phyloP scores from a whole-genome alignment of 2,329 filamentous ascomycete genomes.

The Rosellinia necatrix region DNA sequence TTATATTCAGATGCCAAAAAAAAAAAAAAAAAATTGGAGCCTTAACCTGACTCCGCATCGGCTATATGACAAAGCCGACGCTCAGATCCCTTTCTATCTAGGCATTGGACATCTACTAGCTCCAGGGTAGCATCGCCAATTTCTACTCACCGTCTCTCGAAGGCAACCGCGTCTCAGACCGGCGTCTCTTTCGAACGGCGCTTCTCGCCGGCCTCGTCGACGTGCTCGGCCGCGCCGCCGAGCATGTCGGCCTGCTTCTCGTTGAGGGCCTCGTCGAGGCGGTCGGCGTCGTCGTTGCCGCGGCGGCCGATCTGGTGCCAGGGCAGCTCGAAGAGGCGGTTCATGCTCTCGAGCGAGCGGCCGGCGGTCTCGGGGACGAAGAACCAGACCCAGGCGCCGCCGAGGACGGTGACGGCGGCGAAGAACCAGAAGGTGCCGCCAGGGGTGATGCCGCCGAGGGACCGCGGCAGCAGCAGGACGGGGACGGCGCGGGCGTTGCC shows the following conservation, averaged over 20 bases:
- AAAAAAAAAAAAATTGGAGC: too few relatives aligned
- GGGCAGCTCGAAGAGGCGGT: constrained; percentile 70
- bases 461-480: constrained; percentile 66
- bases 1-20: too few relatives aligned
- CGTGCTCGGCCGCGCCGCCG: constrained; percentile 43
- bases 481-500: constrained; percentile 77
- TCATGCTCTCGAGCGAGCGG: constrained; percentile 69
- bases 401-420: constrained; percentile 67
- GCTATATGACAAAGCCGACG: too few relatives aligned
- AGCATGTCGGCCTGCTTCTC: constrained; percentile 50
- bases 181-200: constrained; percentile 1
- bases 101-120: too few relatives aligned
- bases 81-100: too few relatives aligned
- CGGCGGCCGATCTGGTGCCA: constrained; percentile 74
- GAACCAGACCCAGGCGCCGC: constrained; percentile 72
- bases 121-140: too few relatives aligned
- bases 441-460: constrained; percentile 54
- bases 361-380: constrained; percentile 75
- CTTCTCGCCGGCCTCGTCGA: constrained; percentile 37
- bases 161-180: not conserved
- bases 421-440: constrained; percentile 82
- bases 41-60: too few relatives aligned
- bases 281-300: constrained; percentile 57
- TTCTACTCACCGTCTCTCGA: too few relatives aligned
- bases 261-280: constrained; percentile 47